These are phyloP conservation scores for Straminergon stramineum DNA, from an alignment of 225 moss, liverwort and hornwort species.

Conservation along the genomic window DNA sequence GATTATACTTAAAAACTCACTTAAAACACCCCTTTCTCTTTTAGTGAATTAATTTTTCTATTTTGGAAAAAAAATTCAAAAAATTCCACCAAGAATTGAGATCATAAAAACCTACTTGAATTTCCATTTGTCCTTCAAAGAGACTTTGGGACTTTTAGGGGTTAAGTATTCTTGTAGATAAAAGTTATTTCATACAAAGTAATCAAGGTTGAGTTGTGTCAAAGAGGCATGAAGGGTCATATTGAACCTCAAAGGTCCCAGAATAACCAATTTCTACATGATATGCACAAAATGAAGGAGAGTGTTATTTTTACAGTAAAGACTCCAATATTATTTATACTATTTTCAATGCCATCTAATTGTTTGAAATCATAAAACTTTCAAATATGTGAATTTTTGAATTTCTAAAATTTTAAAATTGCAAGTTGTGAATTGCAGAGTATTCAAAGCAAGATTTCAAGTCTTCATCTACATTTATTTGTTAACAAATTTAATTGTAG, in stretches of 20 bases:
- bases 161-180: background rate
- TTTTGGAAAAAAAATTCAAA: rapidly evolving
- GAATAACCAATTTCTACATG: background rate
- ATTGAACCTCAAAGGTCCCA: background rate
- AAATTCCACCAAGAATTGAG: background rate
- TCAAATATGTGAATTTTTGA: background rate
- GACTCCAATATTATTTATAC: background rate
- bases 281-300: background rate
- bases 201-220: rapidly evolving
- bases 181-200: background rate
- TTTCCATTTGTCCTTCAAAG: background rate
- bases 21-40: too few species aligned
- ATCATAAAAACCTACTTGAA: background rate
- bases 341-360: background rate
- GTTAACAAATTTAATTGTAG: background rate
- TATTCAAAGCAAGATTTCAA: background rate
- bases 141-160: background rate
- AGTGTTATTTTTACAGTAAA: background rate
- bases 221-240: background rate
- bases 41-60: background rate
- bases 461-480: background rate
- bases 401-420: background rate
- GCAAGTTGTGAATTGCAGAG: rapidly evolving
- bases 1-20: too few species aligned
- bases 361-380: background rate